Conservation (phyloP, 495 filamentous ascomycete species). For the Aspergillus steynii region DNA sequence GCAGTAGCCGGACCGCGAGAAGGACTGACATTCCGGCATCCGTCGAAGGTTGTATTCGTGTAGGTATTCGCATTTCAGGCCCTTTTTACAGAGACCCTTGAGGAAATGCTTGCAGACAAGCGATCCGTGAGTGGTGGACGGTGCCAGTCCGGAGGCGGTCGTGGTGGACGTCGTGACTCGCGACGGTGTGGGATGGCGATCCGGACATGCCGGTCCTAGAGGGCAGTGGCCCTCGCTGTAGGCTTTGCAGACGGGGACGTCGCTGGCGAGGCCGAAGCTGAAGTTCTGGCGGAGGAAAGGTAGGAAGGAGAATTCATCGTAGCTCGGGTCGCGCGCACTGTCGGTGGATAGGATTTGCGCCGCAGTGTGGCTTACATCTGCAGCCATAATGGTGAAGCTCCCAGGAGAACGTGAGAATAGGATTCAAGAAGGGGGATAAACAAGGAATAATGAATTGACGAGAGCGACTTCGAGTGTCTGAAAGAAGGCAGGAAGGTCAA, state of each 20-base stretch:
- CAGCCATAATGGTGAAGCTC: constrained; percentile 34
- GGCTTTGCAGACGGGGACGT: constrained; percentile 79
- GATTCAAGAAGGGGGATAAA: background rate
- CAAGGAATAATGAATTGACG: background rate
- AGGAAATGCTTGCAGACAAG: constrained; percentile 99
- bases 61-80: constrained; percentile 89
- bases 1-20: constrained; percentile 86
- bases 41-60: constrained; percentile 98
- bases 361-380: constrained; percentile 38
- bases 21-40: constrained; percentile 97
- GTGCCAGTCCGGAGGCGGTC: constrained; percentile 55
- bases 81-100: constrained; percentile 96
- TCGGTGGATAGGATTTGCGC: constrained; percentile 39
- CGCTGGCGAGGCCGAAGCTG: constrained; percentile 71
- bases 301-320: constrained; percentile 68
- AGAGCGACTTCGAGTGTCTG: background rate
- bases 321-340: constrained; percentile 52
- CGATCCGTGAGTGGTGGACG: constrained; percentile 54
- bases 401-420: background rate
- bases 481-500: constrained; percentile 3
- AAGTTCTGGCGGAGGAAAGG: constrained; percentile 73
- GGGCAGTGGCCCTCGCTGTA: constrained; percentile 80
- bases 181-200: constrained; percentile 55
- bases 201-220: constrained; percentile 70
- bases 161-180: constrained; percentile 47